Evolutionary conservation across 257 asterid genomes (phyloP), one percentile per base, ranked within the genome.

Genomic region (Jacaranda copaia): DNA sequence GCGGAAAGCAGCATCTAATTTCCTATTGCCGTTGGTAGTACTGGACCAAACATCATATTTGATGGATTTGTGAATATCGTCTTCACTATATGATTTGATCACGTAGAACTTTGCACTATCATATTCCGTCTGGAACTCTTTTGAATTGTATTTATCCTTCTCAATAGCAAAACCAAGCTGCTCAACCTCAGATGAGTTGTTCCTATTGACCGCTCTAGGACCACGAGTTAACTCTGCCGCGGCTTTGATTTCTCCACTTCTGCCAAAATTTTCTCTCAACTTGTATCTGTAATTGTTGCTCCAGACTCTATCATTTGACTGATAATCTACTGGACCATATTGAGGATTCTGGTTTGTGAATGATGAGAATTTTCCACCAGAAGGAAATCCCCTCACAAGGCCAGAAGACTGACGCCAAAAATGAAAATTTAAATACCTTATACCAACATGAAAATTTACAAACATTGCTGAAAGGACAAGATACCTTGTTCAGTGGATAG

Each of bases 21-120:
- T 93, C 90, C 76, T 88, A 69, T 93, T 93, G 9, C 98, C 97
- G 72, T 85, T 87, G 4, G 85, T 94, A 43, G 98, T 93, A 77
- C 98, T 93, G 4, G 98, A 91, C 98, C 98, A 93, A 52, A 93
- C 98, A 79, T 87, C 91, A 77, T 91, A 93, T 73, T 93, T 93
- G 59, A 93, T 80, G 82, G 93, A 85, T 81, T 89, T 91, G 87
- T 93, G 98, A 75, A 93, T 49, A 75, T 93, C 89, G 59, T 93
- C 97, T 80, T 93, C 98, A 75, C 94, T 89, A 84, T 83, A 91
- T 3, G 98, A 91, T 87, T 91, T 93, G 85, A 93, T 93, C 65
- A 93, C 90, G 51, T 78, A 91, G 84, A 91, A 93, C 80, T 87
- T 91, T 13, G 97, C 98, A 79, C 65, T 67, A 35, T 85, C 91